These are phyloP conservation scores for Pilatotrama ljubarskyi DNA, from an alignment of 768 basidiomycete genomes.

Conservation along the genomic window DNA sequence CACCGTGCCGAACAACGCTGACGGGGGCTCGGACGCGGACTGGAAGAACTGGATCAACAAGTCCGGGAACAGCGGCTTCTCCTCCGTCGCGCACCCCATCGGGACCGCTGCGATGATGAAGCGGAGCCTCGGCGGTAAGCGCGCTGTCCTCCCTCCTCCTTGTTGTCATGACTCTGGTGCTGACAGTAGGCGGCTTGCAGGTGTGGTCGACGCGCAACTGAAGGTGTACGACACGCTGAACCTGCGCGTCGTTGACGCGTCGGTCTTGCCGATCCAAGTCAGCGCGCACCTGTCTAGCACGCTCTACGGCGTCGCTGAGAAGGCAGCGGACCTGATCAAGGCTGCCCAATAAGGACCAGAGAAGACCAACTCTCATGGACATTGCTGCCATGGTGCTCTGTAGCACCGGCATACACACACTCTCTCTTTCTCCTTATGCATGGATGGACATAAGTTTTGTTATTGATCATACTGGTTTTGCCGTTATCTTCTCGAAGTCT, in stretches of 20 bases:
- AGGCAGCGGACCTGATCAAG: conserved; percentile 34
- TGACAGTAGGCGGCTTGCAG: conserved; percentile 37
- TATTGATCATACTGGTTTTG: no score
- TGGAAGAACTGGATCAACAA: conserved; percentile 49
- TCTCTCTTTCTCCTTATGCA: no score
- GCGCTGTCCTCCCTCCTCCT: neutral
- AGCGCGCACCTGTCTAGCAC: conserved; percentile 50
- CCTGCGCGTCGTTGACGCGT: conserved; percentile 56
- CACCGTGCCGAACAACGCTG: conserved; percentile 42
- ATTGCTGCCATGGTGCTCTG: no score
- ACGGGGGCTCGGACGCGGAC: conserved; percentile 44
- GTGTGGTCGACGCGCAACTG: conserved; percentile 54
- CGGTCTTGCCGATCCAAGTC: conserved; percentile 52
- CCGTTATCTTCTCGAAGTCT: no score
- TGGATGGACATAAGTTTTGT: no score
- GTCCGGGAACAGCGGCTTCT: conserved; percentile 33
- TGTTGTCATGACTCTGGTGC: neutral
- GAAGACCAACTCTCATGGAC: no score
- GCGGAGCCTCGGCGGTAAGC: conserved; percentile 32
- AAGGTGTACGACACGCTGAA: conserved; percentile 54
- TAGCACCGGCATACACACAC: neutral
- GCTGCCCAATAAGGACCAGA: conserved; percentile 34
- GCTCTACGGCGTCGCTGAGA: conserved; percentile 34
- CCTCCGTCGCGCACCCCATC: conserved; percentile 50
- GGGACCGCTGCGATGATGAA: conserved; percentile 42